Conservation (phyloP, 495 filamentous ascomycete species). For the Talaromyces thailandensis region DNA sequence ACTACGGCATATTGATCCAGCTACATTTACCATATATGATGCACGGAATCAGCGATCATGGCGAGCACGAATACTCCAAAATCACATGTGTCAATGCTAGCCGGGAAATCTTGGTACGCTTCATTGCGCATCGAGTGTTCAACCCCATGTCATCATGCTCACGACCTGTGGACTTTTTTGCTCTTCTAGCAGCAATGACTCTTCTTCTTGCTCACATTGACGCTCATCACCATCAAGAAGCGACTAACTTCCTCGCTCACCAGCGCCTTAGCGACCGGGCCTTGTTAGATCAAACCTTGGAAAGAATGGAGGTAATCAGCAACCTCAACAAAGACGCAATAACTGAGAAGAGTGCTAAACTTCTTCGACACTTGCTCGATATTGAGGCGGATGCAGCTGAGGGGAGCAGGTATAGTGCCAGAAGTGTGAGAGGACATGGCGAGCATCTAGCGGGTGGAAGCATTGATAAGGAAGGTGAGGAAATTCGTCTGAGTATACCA, state of each 20-base stretch:
- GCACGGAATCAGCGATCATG: neutral
- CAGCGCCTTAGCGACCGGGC: conserved; percentile 34
- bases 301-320: conserved; percentile 25
- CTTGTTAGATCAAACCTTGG: conserved; percentile 30
- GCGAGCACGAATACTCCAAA: conserved; percentile 19
- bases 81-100: conserved; percentile 32
- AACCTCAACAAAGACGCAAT: conserved; percentile 22
- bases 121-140: conserved; percentile 19
- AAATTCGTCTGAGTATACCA: conserved; percentile 20
- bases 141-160: conserved; percentile 19
- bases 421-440: conserved; percentile 7
- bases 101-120: conserved; percentile 29
- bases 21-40: conserved; percentile 20
- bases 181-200: conserved; percentile 29
- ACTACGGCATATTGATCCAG: conserved; percentile 23
- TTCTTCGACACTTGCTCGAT: conserved; percentile 21
- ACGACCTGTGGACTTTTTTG: conserved; percentile 35
- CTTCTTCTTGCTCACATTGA: conserved; percentile 8
- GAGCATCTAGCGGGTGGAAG: conserved; percentile 7
- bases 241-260: conserved; percentile 22
- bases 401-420: conserved; percentile 6
- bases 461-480: conserved; percentile 7
- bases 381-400: conserved; percentile 23
- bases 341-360: conserved; percentile 19
- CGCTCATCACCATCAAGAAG: conserved; percentile 12